Evolutionary conservation across 495 filamentous ascomycete species (phyloP).

Genomic region (Penicillium argentinense): DNA sequence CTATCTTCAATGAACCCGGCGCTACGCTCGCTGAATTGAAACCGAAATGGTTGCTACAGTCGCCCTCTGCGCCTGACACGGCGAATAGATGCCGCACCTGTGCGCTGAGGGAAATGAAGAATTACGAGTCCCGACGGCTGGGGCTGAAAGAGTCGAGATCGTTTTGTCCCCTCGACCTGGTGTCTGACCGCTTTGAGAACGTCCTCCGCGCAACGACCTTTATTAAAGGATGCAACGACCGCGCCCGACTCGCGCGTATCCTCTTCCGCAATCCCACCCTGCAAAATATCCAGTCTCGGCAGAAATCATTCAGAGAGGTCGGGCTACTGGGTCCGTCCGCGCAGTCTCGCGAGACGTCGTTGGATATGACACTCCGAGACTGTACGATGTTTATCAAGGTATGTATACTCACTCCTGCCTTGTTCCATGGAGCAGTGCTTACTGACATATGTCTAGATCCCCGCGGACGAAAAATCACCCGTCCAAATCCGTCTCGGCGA

Average conservation of each 20-base stretch:
- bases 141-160: slow-evolving; percentile 32
- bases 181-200: slow-evolving; percentile 40
- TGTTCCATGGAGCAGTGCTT: background rate
- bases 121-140: slow-evolving; percentile 24
- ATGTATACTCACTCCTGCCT: slow-evolving; percentile 13
- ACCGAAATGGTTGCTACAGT: slow-evolving; percentile 91
- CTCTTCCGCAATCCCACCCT: slow-evolving; percentile 39
- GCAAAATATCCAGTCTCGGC: slow-evolving; percentile 33
- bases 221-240: slow-evolving; percentile 39
- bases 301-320: slow-evolving; percentile 35
- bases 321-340: slow-evolving; percentile 36
- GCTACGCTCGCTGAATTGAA: slow-evolving; percentile 75
- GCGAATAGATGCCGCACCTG: slow-evolving; percentile 82
- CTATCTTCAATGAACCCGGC: slow-evolving; percentile 38
- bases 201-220: slow-evolving; percentile 37
- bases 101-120: slow-evolving; percentile 66
- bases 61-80: slow-evolving; percentile 66
- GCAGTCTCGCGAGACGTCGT: slow-evolving; percentile 34
- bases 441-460: slow-evolving; percentile 13
- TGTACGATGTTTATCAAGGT: slow-evolving; percentile 80
- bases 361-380: slow-evolving; percentile 87
- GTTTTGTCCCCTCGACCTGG: slow-evolving; percentile 60
- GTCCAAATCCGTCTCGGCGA: slow-evolving; percentile 81
- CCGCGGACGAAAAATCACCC: slow-evolving; percentile 27
- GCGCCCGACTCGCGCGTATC: slow-evolving; percentile 32